Evolutionary conservation across 148 eudicot species (phyloP).

Genomic region (Persicaria maculosa): DNA sequence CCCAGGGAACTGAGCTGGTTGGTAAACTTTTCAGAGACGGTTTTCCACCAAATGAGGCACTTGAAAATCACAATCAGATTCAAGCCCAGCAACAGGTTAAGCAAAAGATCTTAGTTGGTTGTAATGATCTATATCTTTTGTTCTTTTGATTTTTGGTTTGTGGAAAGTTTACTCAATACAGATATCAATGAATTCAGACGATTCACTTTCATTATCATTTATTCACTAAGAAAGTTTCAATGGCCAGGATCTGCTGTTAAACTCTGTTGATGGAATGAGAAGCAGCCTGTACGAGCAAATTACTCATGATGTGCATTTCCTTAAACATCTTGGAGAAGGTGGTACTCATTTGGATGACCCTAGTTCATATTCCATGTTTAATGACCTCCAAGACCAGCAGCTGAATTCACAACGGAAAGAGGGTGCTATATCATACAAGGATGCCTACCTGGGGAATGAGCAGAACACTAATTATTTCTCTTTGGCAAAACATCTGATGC

Average conservation of each 20-base stretch:
- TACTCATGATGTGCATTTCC: conserved; percentile 15
- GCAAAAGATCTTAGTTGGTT: not conserved
- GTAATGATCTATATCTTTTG: not conserved
- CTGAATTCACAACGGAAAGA: conserved; percentile 2
- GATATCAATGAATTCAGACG: not conserved
- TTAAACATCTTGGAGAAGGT: conserved; percentile 12
- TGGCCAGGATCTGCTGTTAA: not conserved
- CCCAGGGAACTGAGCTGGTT: conserved; percentile 32
- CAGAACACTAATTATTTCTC: conserved; percentile 27
- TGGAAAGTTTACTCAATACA: not conserved
- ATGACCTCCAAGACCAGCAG: conserved; percentile 21
- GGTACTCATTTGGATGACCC: conserved; percentile 20
- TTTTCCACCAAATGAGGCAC: conserved; percentile 24
- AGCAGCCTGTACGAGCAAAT: conserved; percentile 7
- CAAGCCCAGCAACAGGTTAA: conserved; percentile 8
- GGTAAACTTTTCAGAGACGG: conserved; percentile 25
- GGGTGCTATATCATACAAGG: not conserved
- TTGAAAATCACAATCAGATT: conserved; percentile 17
- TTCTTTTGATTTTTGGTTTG: not conserved
- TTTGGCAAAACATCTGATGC: conserved; percentile 33
- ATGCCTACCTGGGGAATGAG: conserved; percentile 15
- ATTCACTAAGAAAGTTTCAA: not conserved
- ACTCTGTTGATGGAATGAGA: conserved; percentile 2
- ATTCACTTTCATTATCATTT: not conserved
- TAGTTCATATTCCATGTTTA: conserved; percentile 13